Evolutionary conservation across 805 yeast genomes (phyloP).

Genomic region (Suhomyces emberorum): DNA sequence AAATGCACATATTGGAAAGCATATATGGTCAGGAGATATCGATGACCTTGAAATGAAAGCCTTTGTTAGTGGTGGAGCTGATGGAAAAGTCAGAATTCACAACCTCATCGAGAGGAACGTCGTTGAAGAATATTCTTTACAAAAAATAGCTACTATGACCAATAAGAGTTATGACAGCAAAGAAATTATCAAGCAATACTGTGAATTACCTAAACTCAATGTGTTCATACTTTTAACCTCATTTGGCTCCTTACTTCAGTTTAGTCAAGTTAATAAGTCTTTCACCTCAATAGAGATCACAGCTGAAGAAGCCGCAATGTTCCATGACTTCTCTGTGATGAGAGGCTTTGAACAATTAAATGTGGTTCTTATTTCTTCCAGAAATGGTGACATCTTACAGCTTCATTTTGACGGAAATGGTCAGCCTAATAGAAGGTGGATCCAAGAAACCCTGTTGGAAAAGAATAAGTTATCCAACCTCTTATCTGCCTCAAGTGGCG

Average conservation of each 20-base stretch:
- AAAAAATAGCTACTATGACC: conserved; percentile 28
- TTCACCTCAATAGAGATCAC: conserved; percentile 2
- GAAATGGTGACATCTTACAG: conserved; percentile 42
- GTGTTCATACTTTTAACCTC: conserved; percentile 55
- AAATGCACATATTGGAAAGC: conserved; percentile 77
- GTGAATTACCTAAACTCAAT: conserved; percentile 42
- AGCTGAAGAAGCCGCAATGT: conserved; percentile 12
- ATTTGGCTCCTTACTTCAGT: conserved; percentile 47
- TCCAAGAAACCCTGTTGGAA: conserved; percentile 17
- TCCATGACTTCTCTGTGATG: conserved; percentile 41
- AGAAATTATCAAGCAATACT: conserved; percentile 63
- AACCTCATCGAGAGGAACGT: conserved; percentile 36
- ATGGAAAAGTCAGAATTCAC: conserved; percentile 72
- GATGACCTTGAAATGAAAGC: conserved; percentile 38
- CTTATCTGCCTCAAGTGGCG: conserved; percentile 23
- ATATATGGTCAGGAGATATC: conserved; percentile 77
- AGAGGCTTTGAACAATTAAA: conserved; percentile 37
- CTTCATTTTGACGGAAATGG: conserved; percentile 30
- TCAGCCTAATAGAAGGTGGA: conserved; percentile 20
- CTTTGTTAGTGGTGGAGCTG: conserved; percentile 90
- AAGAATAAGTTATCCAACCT: conserved; percentile 51
- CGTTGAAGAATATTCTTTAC: conserved; percentile 22
- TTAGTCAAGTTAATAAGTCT: conserved; percentile 14
- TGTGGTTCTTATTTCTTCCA: conserved; percentile 21
- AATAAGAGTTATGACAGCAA: conserved; percentile 31